Conservation (phyloP, 2,329 filamentous ascomycete genomes). For the Pyricularia sp. region DNA sequence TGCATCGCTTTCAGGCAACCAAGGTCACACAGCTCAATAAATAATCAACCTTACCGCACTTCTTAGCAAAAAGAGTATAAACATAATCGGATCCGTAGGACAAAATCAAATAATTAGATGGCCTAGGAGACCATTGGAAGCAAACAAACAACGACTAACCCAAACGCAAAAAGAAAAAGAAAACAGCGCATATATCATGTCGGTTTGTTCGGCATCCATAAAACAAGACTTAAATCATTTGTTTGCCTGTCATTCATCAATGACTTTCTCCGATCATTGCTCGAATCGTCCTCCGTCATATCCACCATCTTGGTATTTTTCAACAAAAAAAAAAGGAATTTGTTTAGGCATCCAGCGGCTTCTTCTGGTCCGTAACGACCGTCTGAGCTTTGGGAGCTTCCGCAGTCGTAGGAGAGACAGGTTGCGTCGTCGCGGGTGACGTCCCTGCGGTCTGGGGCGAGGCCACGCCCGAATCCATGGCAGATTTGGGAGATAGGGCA, state of each 20-base stretch:
- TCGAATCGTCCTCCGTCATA: neutral
- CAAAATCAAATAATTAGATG: too few relatives aligned
- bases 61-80: too few relatives aligned
- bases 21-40: too few relatives aligned
- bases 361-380: neutral
- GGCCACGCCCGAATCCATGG: constrained; percentile 4
- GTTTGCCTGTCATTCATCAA: neutral
- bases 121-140: too few relatives aligned
- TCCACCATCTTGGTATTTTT: neutral
- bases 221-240: neutral
- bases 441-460: constrained; percentile 1
- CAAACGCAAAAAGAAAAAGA: too few relatives aligned
- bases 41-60: too few relatives aligned
- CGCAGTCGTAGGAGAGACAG: neutral
- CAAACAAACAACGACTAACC: too few relatives aligned
- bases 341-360: neutral
- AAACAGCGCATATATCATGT: too few relatives aligned
- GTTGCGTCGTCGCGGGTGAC: neutral
- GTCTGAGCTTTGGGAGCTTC: neutral
- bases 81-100: too few relatives aligned
- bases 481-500: constrained; percentile 15
- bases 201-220: too few relatives aligned
- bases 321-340: neutral
- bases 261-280: neutral
- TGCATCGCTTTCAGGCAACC: too few relatives aligned